A percentile compares a stretch with the other conserved stretches of the same genome.
Conservation (phyloP, 208 protist species). For the Trypanosoma mega region DNA sequence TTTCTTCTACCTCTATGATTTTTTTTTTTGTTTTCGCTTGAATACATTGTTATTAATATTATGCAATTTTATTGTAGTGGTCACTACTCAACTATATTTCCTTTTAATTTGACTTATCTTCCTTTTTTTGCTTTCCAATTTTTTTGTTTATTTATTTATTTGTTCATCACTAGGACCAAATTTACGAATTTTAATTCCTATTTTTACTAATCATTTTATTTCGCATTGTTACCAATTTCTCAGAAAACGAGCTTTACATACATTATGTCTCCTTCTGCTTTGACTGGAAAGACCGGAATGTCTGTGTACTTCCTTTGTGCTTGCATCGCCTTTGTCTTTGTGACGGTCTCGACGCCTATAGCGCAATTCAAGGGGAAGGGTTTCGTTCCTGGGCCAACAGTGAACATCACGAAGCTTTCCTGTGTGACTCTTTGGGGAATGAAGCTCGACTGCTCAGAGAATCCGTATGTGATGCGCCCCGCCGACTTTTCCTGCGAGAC, state of each 20-base stretch:
- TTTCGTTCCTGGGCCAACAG: neutral
- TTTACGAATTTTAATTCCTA: too few species aligned
- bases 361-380: slow-evolving; percentile 55
- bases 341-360: slow-evolving; percentile 44
- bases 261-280: slow-evolving; percentile 49
- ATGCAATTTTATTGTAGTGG: too few species aligned
- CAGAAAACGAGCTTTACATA: too few species aligned
- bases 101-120: too few species aligned
- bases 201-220: neutral
- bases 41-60: neutral
- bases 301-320: slow-evolving; percentile 42
- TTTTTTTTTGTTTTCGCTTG: neutral
- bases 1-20: neutral
- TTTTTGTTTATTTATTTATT: too few species aligned
- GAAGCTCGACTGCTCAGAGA: slow-evolving; percentile 50
- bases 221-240: slow-evolving; percentile 5
- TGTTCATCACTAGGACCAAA: too few species aligned
- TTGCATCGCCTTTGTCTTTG: slow-evolving; percentile 52
- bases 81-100: too few species aligned
- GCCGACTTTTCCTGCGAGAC: slow-evolving; percentile 17
- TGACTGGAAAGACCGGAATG: slow-evolving; percentile 39
- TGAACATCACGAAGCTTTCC: slow-evolving; percentile 26
- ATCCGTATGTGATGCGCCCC: slow-evolving; percentile 34
- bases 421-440: slow-evolving; percentile 55
- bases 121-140: too few species aligned